Evolutionary conservation across 352 stramenopile species (phyloP).

Genomic region (Pilasporangium apinafurcum): DNA sequence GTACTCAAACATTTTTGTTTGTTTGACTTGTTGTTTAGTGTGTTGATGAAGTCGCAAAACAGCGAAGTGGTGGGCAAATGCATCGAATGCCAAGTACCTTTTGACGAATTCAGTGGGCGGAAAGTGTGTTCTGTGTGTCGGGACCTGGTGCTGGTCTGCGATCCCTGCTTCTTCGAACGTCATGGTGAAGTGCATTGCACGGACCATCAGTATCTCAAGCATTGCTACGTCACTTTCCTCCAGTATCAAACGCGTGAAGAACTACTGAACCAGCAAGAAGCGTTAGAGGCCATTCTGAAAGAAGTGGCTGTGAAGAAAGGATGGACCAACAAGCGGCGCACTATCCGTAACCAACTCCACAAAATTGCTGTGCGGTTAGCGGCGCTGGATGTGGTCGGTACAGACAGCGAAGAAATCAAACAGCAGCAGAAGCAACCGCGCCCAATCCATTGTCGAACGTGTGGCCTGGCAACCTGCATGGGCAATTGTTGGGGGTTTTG

Average conservation of each 20-base stretch:
- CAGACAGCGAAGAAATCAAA: too few relatives aligned
- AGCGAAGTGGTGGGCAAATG: conserved; percentile 69
- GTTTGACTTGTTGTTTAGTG: conserved; percentile 15
- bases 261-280: conserved; percentile 31
- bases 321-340: conserved; percentile 65
- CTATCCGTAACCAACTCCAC: conserved; percentile 62
- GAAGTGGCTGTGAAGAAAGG: conserved; percentile 42
- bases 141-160: conserved; percentile 63
- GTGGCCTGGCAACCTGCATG: conserved; percentile 35
- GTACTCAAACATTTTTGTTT: background rate
- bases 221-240: conserved; percentile 67
- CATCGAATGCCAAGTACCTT: conserved; percentile 46
- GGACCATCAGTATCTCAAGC: conserved; percentile 66
- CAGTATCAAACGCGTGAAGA: conserved; percentile 48
- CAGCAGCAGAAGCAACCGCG: conserved; percentile 28
- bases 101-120: conserved; percentile 59
- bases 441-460: conserved; percentile 65
- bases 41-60: conserved; percentile 51
- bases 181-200: conserved; percentile 68
- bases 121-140: conserved; percentile 72
- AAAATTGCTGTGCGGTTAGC: conserved; percentile 45
- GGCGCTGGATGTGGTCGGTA: conserved; percentile 24
- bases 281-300: conserved; percentile 45
- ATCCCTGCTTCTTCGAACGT: conserved; percentile 46
- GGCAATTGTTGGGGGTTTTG: conserved; percentile 77